phyloP scores from a whole-genome alignment of 805 yeast genomes.

The Candida quercuum region DNA sequence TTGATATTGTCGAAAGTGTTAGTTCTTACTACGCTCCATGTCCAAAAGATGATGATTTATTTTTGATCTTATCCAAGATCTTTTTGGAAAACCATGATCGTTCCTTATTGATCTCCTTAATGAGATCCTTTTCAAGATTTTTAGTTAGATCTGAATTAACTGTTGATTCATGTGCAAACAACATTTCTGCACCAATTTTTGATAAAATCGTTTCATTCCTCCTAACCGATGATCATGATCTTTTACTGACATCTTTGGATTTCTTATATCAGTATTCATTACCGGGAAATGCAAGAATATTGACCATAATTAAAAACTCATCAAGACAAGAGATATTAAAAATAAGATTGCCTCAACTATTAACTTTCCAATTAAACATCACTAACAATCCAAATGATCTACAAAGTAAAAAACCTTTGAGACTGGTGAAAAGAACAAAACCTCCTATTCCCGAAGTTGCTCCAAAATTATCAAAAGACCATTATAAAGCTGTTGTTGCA shows the following conservation, averaged over 20 bases:
- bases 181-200: conserved; percentile 40
- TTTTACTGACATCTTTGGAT: conserved; percentile 68
- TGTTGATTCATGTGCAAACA: conserved; percentile 45
- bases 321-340: conserved; percentile 47
- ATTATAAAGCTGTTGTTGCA: conserved; percentile 54
- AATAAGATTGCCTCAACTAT: conserved; percentile 57
- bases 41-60: conserved; percentile 61
- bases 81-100: conserved; percentile 59
- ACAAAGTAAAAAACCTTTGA: conserved; percentile 22
- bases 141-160: conserved; percentile 51
- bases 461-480: conserved; percentile 50
- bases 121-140: conserved; percentile 76
- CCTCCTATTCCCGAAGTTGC: conserved; percentile 61
- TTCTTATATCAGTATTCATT: conserved; percentile 75
- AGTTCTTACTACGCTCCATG: conserved; percentile 80
- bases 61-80: conserved; percentile 47
- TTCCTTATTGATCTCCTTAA: conserved; percentile 56
- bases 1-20: conserved; percentile 81
- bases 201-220: conserved; percentile 52
- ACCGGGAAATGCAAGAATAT: conserved; percentile 55
- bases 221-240: conserved; percentile 63
- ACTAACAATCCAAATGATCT: conserved; percentile 27
- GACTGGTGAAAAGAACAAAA: conserved; percentile 51
- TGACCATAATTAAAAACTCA: conserved; percentile 41
- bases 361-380: conserved; percentile 41